Evolutionary conservation across 1,284 basidiomycete species (phyloP), one percentile per base, ranked within the genome.

Genomic region (Irpex sp.): DNA sequence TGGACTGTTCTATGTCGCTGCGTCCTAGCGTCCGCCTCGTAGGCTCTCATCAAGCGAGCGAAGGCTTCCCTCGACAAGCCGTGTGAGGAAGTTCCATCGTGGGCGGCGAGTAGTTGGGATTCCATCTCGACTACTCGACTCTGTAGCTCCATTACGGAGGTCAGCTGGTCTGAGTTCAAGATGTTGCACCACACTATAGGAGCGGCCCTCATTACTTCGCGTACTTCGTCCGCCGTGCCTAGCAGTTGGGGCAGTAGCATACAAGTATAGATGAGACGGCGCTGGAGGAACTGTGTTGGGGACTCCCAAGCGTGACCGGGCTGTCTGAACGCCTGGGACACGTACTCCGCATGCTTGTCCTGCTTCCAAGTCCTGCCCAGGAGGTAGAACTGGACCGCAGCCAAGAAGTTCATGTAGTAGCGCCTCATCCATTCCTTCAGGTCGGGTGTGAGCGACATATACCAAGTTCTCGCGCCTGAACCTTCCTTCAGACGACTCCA

Each of bases 281-380:
- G 56, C 10, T 58, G 39, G 2, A 61, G 2, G 47, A 61, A 61
- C 16, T 61, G 56, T 1, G 36, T 8, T 4, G 60, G 60, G 5
- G 39, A 3, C 39, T 61, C 60, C 3, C 37, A 3, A 3, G 12
- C 12, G 23, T 61, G 47, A 5, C 56, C 60, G 14, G 16, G 18
- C 49, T 61, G 60, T 2, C 19, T 2, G 39, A 45, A 45, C 2
- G 12, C 12, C 5, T 45, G 39, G 2, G 39, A 12, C 3, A n/a
- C 39, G 39, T 45, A 45, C 4, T 45, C 39, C 10, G 39, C n/a
- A n/a, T 45, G 10, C 5, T 5, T 2, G 3, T 45, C 39, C n/a
- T 45, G 12, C 10, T 12, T 45, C 39, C 39, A 45, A 45, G 12
- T 10, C n/a, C n/a, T 2, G 2, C 39, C 39, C 5, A n/a, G n/a